phyloP scores from a whole-genome alignment of 805 yeast species.

The Lipomyces yamadae region DNA sequence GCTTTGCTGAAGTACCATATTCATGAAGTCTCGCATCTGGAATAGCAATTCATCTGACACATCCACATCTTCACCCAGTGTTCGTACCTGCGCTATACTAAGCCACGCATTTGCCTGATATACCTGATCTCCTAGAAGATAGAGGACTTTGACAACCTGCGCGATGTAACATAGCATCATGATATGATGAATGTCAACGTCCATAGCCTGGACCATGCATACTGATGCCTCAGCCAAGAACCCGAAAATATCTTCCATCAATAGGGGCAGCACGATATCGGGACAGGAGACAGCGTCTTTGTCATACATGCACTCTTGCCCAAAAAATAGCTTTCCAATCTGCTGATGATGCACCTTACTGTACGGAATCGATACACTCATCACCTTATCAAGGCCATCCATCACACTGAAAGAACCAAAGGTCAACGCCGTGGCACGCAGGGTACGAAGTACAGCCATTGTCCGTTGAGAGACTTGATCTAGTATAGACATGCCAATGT shows the following conservation, averaged over 20 bases:
- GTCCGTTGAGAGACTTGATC: slow-evolving; percentile 67
- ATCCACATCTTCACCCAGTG: slow-evolving; percentile 2
- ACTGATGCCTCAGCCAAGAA: slow-evolving; percentile 48
- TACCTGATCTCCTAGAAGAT: slow-evolving; percentile 31
- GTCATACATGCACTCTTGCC: slow-evolving; percentile 38
- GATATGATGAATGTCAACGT: slow-evolving; percentile 54
- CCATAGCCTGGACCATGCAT: slow-evolving; percentile 53
- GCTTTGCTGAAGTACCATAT: slow-evolving; percentile 12
- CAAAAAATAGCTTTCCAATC: slow-evolving; percentile 34
- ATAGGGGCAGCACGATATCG: slow-evolving; percentile 29
- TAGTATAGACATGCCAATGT: slow-evolving; percentile 52
- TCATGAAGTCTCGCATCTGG: slow-evolving; percentile 14
- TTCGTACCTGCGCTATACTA: slow-evolving; percentile 2
- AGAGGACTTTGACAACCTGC: slow-evolving; percentile 57
- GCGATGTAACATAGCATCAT: slow-evolving; percentile 57
- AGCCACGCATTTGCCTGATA: slow-evolving; percentile 17
- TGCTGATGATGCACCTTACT: slow-evolving; percentile 20
- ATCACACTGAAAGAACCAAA: slow-evolving; percentile 39
- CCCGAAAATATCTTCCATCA: slow-evolving; percentile 42
- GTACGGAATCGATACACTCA: slow-evolving; percentile 2
- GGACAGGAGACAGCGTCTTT: slow-evolving; percentile 35
- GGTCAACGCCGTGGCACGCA: slow-evolving; percentile 48
- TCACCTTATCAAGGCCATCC: slow-evolving; percentile 3
- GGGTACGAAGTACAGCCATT: slow-evolving; percentile 61
- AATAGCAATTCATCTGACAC: slow-evolving; percentile 5